phyloP scores from a whole-genome alignment of 306 rosid genomes.

The Quercus suber region DNA sequence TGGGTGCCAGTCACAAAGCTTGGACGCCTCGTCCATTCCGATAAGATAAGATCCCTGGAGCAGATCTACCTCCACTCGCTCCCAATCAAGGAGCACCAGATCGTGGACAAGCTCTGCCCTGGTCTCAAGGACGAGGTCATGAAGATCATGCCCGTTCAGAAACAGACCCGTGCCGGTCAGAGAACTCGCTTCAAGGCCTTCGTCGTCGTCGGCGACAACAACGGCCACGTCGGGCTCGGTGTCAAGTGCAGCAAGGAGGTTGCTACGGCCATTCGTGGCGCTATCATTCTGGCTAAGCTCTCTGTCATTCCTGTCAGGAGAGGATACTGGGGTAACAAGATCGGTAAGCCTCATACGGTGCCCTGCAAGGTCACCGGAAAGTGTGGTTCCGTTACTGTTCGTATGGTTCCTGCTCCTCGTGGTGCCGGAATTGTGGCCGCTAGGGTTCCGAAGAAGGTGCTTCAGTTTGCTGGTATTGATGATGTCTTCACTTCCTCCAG shows the following conservation, averaged over 20 bases:
- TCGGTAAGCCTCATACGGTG: conserved; percentile 74
- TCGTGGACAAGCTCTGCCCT: conserved; percentile 57
- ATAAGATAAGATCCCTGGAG: conserved; percentile 2
- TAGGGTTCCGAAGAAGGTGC: conserved; percentile 50
- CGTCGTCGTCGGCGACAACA: conserved; percentile 60
- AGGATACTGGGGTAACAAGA: conserved; percentile 81
- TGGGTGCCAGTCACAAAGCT: conserved; percentile 15
- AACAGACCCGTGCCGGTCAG: conserved; percentile 27
- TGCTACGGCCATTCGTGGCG: conserved; percentile 54
- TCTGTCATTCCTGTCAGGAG: conserved; percentile 68
- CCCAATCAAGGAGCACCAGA: conserved; percentile 63
- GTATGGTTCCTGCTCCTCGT: conserved; percentile 49
- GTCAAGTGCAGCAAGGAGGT: conserved; percentile 85
- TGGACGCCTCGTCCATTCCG: conserved; percentile 13
- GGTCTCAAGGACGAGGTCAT: conserved; percentile 76
- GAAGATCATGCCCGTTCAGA: conserved; percentile 59
- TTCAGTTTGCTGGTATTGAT: conserved; percentile 29
- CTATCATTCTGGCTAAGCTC: conserved; percentile 63
- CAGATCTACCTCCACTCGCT: conserved; percentile 42
- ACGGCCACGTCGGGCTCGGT: conserved; percentile 71
- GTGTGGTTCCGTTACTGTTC: conserved; percentile 42
- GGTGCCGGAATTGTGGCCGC: conserved; percentile 49
- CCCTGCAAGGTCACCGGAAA: conserved; percentile 57
- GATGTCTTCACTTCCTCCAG: conserved; percentile 63
- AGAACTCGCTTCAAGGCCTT: conserved; percentile 56